A percentile compares a stretch with the other conserved stretches of the same genome.
Conservation (phyloP, 2,329 filamentous ascomycete genomes). For the Aaosphaeria pasadenensis region DNA sequence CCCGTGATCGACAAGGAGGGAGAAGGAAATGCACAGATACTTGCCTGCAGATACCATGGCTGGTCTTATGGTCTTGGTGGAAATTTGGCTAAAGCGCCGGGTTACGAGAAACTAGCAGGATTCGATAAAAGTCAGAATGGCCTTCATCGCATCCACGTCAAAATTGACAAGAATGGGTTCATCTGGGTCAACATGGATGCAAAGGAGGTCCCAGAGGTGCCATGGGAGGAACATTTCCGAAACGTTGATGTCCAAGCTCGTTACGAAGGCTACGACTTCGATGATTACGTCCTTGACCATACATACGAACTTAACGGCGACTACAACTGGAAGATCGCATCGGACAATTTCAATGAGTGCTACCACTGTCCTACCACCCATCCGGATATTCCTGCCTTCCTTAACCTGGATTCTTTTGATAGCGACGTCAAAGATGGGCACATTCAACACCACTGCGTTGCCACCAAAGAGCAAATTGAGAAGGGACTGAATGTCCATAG, state of each 20-base stretch:
- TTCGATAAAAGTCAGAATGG: constrained; percentile 42
- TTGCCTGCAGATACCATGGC: constrained; percentile 47
- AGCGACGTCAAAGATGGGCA: constrained; percentile 27
- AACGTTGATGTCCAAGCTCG: constrained; percentile 31
- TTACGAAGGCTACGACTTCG: constrained; percentile 30
- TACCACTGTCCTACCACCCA: constrained; percentile 62
- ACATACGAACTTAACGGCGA: constrained; percentile 27
- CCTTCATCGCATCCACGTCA: constrained; percentile 33
- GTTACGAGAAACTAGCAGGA: constrained; percentile 38
- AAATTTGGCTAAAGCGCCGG: constrained; percentile 43
- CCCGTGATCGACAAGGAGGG: constrained; percentile 38
- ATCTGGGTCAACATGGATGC: constrained; percentile 37
- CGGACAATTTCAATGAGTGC: constrained; percentile 65
- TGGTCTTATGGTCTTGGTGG: constrained; percentile 47
- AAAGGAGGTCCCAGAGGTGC: constrained; percentile 24
- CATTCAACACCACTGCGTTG: constrained; percentile 29
- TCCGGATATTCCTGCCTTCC: constrained; percentile 56
- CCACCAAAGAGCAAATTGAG: constrained; percentile 7
- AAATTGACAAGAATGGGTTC: constrained; percentile 30
- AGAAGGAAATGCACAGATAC: constrained; percentile 35
- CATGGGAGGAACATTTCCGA: constrained; percentile 27
- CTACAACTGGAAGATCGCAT: constrained; percentile 34
- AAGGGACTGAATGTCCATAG: constrained; percentile 24
- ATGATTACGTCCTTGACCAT: constrained; percentile 49
- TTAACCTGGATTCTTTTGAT: constrained; percentile 55